A percentile compares a stretch with the other conserved stretches of the same genome.
Evolutionary conservation across 768 basidiomycete species (phyloP).

Genomic region (Daedalea quercina): DNA sequence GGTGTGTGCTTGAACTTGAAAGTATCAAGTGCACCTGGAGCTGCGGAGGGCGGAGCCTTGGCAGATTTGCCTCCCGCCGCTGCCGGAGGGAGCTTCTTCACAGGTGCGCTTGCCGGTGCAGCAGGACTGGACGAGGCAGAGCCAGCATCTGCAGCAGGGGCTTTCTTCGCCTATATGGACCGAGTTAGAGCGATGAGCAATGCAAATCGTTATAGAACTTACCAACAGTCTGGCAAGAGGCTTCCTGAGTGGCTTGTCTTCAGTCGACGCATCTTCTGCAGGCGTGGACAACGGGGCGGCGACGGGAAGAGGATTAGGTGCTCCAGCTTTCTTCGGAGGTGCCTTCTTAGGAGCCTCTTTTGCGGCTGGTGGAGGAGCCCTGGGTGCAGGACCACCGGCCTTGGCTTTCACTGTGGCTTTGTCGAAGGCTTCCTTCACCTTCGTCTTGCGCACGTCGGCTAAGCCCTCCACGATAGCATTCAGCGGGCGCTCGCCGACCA

Average conservation of each 20-base stretch:
- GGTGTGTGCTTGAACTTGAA: slow-evolving; percentile 89
- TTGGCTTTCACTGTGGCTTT: slow-evolving; percentile 91
- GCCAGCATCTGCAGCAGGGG: slow-evolving; percentile 27
- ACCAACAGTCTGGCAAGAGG: slow-evolving; percentile 43
- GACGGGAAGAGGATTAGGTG: slow-evolving; percentile 15
- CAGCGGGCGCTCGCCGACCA: slow-evolving; percentile 89
- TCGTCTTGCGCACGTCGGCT: slow-evolving; percentile 80
- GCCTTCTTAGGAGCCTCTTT: slow-evolving; percentile 33
- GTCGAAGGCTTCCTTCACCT: slow-evolving; percentile 91
- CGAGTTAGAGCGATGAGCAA: not conserved
- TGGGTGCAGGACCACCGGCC: slow-evolving; percentile 48
- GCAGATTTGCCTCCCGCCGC: slow-evolving; percentile 32
- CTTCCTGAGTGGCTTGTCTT: slow-evolving; percentile 44
- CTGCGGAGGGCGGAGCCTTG: slow-evolving; percentile 42
- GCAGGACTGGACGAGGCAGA: slow-evolving; percentile 14
- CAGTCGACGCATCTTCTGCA: slow-evolving; percentile 23
- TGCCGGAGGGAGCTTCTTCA: slow-evolving; percentile 40
- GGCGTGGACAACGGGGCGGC: slow-evolving; percentile 23
- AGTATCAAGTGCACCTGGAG: slow-evolving; percentile 59
- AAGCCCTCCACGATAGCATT: slow-evolving; percentile 82
- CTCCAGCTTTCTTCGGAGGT: slow-evolving; percentile 27
- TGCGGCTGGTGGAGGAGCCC: slow-evolving; percentile 23
- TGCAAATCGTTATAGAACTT: slow-evolving; percentile 10
- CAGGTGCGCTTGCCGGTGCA: slow-evolving; percentile 21
- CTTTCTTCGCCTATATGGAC: slow-evolving; percentile 46